Percentiles rank a stretch among this genome's conserved stretches.
Conservation (phyloP, 2,329 filamentous ascomycete genomes). For the Aspergillus calidoustus region DNA sequence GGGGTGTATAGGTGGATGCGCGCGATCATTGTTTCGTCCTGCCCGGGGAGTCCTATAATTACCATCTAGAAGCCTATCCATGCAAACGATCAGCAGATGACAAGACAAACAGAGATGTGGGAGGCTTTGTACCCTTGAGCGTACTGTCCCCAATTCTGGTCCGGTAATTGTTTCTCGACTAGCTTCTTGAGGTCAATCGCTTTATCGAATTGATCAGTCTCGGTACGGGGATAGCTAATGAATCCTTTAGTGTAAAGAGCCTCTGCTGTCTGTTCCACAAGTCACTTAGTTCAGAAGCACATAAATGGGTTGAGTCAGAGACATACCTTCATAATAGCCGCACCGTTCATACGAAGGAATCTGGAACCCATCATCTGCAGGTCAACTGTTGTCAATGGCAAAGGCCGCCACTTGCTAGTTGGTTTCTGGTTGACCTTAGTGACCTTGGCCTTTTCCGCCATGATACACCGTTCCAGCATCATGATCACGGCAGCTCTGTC, state of each 20-base stretch:
- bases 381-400: conserved; percentile 94
- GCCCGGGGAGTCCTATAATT: conserved; percentile 80
- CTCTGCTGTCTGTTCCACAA: conserved; percentile 65
- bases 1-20: conserved; percentile 95
- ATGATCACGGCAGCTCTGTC: conserved; percentile 81
- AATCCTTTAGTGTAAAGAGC: conserved; percentile 89
- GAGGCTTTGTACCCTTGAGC: conserved; percentile 61
- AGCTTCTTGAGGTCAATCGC: conserved; percentile 82
- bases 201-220: conserved; percentile 93
- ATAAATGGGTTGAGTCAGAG: neutral
- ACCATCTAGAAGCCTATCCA: conserved; percentile 66
- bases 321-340: conserved; percentile 78
- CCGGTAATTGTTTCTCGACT: conserved; percentile 81
- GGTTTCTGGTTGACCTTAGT: conserved; percentile 87
- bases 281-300: neutral
- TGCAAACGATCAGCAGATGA: conserved; percentile 12
- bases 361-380: conserved; percentile 93
- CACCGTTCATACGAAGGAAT: conserved; percentile 87
- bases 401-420: conserved; percentile 89
- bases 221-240: conserved; percentile 96
- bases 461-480: conserved; percentile 82
- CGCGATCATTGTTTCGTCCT: conserved; percentile 91
- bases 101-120: neutral
- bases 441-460: conserved; percentile 76
- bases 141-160: conserved; percentile 77